Evolutionary conservation across 2,329 filamentous ascomycete species (phyloP).

Genomic region (Calycina herbarum): DNA sequence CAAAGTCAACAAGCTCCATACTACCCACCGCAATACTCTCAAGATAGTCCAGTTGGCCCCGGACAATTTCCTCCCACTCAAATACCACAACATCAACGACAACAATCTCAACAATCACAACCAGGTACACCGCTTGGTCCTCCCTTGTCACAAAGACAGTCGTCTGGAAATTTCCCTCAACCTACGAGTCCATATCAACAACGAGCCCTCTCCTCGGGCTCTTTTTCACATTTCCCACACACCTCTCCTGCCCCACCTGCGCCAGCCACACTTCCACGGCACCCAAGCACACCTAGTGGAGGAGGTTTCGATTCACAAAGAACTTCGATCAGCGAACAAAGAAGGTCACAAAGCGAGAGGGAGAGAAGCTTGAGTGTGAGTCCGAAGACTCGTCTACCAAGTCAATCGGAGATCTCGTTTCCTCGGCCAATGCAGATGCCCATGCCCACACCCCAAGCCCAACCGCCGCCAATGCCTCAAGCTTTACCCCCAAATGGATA

Average conservation of each 20-base stretch:
- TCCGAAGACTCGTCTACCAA: conserved; percentile 66
- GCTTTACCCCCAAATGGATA: conserved; percentile 22
- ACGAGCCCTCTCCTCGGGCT: conserved; percentile 39
- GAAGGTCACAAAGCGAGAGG: conserved; percentile 59
- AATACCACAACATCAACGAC: conserved; percentile 34
- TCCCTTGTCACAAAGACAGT: conserved; percentile 48
- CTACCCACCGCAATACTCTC: conserved; percentile 44
- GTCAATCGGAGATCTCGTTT: conserved; percentile 27
- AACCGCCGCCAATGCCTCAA: background rate
- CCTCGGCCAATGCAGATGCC: conserved; percentile 19
- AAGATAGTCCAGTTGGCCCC: conserved; percentile 50
- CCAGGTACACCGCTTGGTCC: conserved; percentile 50
- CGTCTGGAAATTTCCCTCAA: conserved; percentile 48
- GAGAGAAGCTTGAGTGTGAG: conserved; percentile 74
- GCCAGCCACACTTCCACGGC: conserved; percentile 41
- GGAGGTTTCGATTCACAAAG: conserved; percentile 48
- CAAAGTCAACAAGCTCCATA: conserved; percentile 59
- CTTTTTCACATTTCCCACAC: conserved; percentile 33
- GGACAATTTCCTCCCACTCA: conserved; percentile 3
- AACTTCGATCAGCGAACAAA: conserved; percentile 43
- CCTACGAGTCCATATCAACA: conserved; percentile 63
- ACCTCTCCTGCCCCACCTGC: conserved; percentile 41
- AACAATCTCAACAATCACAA: conserved; percentile 36
- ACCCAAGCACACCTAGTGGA: conserved; percentile 43
- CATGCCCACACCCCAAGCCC: background rate